Evolutionary conservation across 2,329 filamentous ascomycete species (phyloP).

Genomic region (Aspergillus sp.): DNA sequence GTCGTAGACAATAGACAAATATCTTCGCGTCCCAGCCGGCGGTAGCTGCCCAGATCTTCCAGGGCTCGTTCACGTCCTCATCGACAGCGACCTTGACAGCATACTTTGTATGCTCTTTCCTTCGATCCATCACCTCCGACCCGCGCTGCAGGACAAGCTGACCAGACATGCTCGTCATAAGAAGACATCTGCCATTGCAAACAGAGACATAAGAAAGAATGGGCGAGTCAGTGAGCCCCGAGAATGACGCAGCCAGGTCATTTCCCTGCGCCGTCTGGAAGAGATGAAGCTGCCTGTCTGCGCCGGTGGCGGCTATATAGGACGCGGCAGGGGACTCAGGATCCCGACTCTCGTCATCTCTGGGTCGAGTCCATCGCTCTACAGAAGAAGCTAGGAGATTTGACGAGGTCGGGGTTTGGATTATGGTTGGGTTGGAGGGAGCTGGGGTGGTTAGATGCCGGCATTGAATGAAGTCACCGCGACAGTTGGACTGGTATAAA

Average conservation of each 20-base stretch:
- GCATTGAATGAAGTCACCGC: too few relatives aligned
- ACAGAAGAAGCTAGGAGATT: constrained; percentile 46
- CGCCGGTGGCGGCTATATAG: constrained; percentile 36
- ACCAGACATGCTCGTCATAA: constrained; percentile 53
- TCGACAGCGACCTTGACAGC: constrained; percentile 42
- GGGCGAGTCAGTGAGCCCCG: constrained; percentile 31
- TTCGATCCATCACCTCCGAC: constrained; percentile 35
- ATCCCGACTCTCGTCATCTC: constrained; percentile 5
- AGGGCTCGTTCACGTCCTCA: constrained; percentile 20
- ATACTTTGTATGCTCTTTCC: constrained; percentile 52
- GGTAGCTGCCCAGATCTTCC: constrained; percentile 40
- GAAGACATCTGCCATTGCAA: constrained; percentile 32
- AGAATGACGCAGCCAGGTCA: constrained; percentile 14
- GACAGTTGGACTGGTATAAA: constrained; percentile 6
- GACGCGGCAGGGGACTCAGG: constrained; percentile 12
- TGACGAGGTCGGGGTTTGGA: constrained; percentile 39
- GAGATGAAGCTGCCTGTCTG: constrained; percentile 42
- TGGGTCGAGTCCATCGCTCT: constrained; percentile 23
- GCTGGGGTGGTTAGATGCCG: too few relatives aligned
- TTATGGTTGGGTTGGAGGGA: constrained; percentile 34
- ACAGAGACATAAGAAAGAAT: constrained; percentile 44
- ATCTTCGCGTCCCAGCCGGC: constrained; percentile 54
- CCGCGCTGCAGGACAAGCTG: constrained; percentile 42
- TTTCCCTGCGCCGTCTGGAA: constrained; percentile 21
- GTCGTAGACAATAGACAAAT: constrained; percentile 38